Evolutionary conservation across 192 early-diverging fungal genomes (phyloP).

Genomic region (Martensiomyces pterosporus): DNA sequence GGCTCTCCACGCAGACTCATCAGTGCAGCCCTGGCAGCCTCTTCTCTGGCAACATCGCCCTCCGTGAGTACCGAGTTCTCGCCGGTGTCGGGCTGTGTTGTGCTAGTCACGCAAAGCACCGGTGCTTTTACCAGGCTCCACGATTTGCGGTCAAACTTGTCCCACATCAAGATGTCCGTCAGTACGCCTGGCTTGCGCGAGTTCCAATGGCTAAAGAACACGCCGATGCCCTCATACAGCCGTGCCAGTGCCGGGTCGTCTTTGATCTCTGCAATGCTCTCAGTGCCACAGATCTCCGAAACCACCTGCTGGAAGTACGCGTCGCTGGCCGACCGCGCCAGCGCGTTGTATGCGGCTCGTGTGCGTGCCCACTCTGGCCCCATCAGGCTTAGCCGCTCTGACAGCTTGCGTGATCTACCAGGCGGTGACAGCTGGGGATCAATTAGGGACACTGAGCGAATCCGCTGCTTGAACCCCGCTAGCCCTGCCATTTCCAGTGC

Average conservation of each 20-base stretch:
- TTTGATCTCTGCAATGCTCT: slow-evolving; percentile 27
- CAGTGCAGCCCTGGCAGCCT: slow-evolving; percentile 30
- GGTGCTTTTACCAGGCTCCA: slow-evolving; percentile 38
- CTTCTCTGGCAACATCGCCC: slow-evolving; percentile 17
- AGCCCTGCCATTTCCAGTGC: slow-evolving; percentile 44
- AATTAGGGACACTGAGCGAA: slow-evolving; percentile 39
- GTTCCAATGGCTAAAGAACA: slow-evolving; percentile 44
- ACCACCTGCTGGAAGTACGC: slow-evolving; percentile 30
- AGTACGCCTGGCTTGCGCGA: slow-evolving; percentile 35
- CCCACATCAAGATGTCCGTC: slow-evolving; percentile 32
- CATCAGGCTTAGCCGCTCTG: slow-evolving; percentile 18
- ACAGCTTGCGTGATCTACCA: slow-evolving; percentile 9
- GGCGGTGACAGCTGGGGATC: slow-evolving; percentile 29
- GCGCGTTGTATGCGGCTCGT: slow-evolving; percentile 46
- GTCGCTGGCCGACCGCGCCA: slow-evolving; percentile 36
- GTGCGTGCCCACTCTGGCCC: slow-evolving; percentile 48
- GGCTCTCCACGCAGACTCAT: slow-evolving; percentile 22
- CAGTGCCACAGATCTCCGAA: slow-evolving; percentile 36
- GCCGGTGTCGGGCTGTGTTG: slow-evolving; percentile 1
- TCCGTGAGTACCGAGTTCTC: background rate
- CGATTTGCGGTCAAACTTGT: slow-evolving; percentile 23
- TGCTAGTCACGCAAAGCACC: slow-evolving; percentile 31
- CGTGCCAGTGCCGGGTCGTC: slow-evolving; percentile 41
- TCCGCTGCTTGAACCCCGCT: slow-evolving; percentile 38
- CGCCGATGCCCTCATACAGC: slow-evolving; percentile 47